Evolutionary conservation across 1,139 yeast species (phyloP).

Genomic region (Hansenula lynferdii): DNA sequence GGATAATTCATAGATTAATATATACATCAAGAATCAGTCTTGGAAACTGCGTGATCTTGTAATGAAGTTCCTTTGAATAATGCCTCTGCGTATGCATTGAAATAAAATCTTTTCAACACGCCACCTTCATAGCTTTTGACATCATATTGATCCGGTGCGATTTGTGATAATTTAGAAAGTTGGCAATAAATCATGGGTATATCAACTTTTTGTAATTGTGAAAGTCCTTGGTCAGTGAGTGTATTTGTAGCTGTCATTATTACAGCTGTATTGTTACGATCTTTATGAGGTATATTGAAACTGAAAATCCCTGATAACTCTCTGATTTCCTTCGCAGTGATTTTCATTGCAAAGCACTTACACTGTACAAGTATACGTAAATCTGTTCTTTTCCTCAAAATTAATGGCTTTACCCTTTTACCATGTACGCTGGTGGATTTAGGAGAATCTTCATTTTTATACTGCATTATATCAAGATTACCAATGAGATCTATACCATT

Average conservation of each 20-base stretch:
- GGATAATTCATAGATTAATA: not conserved
- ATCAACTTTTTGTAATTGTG: conserved; percentile 46
- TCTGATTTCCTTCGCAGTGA: conserved; percentile 48
- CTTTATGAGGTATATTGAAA: conserved; percentile 33
- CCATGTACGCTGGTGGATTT: conserved; percentile 16
- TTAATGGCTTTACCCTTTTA: conserved; percentile 24
- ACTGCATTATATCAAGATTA: conserved; percentile 42
- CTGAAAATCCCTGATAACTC: conserved; percentile 55
- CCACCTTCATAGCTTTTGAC: conserved; percentile 39
- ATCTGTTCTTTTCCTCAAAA: conserved; percentile 15
- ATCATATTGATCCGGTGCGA: conserved; percentile 29
- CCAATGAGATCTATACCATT: conserved; percentile 70
- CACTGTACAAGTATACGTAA: conserved; percentile 51
- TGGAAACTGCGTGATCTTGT: not conserved
- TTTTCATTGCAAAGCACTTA: conserved; percentile 42
- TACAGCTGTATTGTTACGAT: conserved; percentile 30
- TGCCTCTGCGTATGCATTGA: conserved; percentile 30
- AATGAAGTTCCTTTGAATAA: conserved; percentile 5
- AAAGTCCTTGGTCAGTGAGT: conserved; percentile 54
- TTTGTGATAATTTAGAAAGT: conserved; percentile 26
- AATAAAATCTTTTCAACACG: conserved; percentile 34
- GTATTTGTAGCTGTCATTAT: conserved; percentile 55
- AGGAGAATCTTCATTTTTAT: not conserved
- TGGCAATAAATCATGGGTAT: conserved; percentile 54
- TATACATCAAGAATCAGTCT: not conserved